These are phyloP conservation scores for Suillus fuscotomentosus DNA, from an alignment of 768 basidiomycete species.

Conservation along the genomic window DNA sequence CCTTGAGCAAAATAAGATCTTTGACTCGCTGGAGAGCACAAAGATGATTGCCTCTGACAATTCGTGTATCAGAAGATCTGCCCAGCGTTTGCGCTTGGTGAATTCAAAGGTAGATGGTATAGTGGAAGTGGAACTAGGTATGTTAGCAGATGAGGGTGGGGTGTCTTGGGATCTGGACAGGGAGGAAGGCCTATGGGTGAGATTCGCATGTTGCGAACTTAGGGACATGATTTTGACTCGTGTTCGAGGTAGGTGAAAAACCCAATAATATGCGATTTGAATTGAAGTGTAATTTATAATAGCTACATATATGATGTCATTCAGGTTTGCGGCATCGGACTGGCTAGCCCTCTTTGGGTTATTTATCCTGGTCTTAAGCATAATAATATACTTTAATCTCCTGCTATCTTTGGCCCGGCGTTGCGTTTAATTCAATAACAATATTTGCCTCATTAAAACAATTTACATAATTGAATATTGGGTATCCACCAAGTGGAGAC, in stretches of 20 bases:
- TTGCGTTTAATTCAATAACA: too few species aligned
- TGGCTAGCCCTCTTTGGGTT: neutral
- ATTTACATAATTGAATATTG: too few species aligned
- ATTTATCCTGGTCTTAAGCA: neutral
- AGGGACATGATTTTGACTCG: slow-evolving; percentile 20
- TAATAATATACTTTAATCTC: too few species aligned
- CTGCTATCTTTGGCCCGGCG: too few species aligned
- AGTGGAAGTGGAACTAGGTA: neutral
- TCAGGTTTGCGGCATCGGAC: too few species aligned
- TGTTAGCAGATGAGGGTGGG: neutral
- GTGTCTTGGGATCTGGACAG: neutral
- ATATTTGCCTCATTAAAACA: too few species aligned
- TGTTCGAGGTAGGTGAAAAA: too few species aligned
- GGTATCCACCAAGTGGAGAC: too few species aligned
- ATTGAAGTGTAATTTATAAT: too few species aligned
- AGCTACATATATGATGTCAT: slow-evolving; percentile 7
- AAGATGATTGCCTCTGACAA: slow-evolving; percentile 72
- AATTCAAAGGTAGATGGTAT: slow-evolving; percentile 61
- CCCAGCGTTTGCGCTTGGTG: slow-evolving; percentile 85
- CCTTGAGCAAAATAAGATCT: slow-evolving; percentile 67
- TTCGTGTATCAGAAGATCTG: slow-evolving; percentile 74
- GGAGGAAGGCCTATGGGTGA: neutral
- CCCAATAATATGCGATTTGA: too few species aligned
- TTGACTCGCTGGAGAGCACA: slow-evolving; percentile 60
- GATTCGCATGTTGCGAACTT: neutral